Evolutionary conservation across 768 basidiomycete genomes (phyloP), one percentile per base, ranked within the genome.

Genomic region (Clitopilus hobsonii): DNA sequence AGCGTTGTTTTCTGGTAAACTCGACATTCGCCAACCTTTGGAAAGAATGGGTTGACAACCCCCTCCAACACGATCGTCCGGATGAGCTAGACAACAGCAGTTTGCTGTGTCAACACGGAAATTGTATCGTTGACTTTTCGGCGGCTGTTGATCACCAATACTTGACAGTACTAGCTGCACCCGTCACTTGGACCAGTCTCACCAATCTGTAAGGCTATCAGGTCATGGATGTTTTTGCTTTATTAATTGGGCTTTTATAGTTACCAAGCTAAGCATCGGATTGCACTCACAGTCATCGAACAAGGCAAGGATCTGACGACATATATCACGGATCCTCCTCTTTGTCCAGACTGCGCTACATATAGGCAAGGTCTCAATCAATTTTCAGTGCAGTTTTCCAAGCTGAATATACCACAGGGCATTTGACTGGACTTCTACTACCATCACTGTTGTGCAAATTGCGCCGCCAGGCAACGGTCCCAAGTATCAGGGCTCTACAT

Each of bases 51-150:
- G 63, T 85, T 6, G 71, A 71, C 52, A 78, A 77, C 52, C 87
- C 87, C 14, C 68, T 74, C 6, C 80, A 81, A 55, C 63, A 71
- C 50, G 58, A 71, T 26, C 81, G 89, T 26, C 91, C 91, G 0
- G 76, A 78, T n/a, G 55, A 51, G 5, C 64, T 92, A 29, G 83
- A 90, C 65, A 91, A 85, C 60, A 70, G 74, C 11, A 61, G 65
- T 7, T 85, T 89, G 62, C 60, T 91, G 49, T 94, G 92, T 68
- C 71, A 80, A 55, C 92, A 94, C 67, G 73, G 73, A 5, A 66
- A 75, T 57, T 76, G 93, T 6, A 66, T 73, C 13, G 71, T 92
- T 49, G 89, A 94, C 67, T 85, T 88, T 1, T 88, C 84, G 61
- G 72, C 71, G 49, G 61, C 74, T 2, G 72, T 74, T 25, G 89